These are phyloP conservation scores for Metschnikowia gelsemii DNA, from an alignment of 805 yeast species.

Conservation along the genomic window DNA sequence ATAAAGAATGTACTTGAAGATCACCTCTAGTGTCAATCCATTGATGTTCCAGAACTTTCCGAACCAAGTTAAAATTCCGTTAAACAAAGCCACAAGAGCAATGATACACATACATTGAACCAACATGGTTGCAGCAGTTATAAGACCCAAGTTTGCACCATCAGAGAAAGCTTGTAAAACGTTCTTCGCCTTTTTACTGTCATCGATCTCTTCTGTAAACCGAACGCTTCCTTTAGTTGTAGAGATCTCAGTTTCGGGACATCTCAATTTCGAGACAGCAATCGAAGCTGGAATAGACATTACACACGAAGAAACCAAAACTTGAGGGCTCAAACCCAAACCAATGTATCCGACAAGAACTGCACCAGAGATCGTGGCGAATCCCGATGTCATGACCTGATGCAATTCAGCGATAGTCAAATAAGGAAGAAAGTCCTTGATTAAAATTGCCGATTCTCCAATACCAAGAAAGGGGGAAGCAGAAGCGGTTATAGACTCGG, in stretches of 20 bases:
- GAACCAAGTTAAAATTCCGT: slow-evolving; percentile 58
- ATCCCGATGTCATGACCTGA: slow-evolving; percentile 61
- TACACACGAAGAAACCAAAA: slow-evolving; percentile 63
- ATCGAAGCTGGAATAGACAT: slow-evolving; percentile 68
- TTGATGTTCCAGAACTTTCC: slow-evolving; percentile 62
- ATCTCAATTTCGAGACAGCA: slow-evolving; percentile 58
- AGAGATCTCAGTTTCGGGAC: slow-evolving; percentile 58
- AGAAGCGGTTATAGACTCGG: slow-evolving; percentile 64
- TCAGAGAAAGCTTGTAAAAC: slow-evolving; percentile 57
- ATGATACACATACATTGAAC: slow-evolving; percentile 61
- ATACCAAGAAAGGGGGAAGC: slow-evolving; percentile 67
- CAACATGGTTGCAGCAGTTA: slow-evolving; percentile 56
- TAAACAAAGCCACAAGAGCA: slow-evolving; percentile 54
- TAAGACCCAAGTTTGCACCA: slow-evolving; percentile 58
- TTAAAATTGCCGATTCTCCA: slow-evolving; percentile 62
- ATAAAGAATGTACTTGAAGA: slow-evolving; percentile 56
- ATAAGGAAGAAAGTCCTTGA: slow-evolving; percentile 58
- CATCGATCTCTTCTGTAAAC: slow-evolving; percentile 44
- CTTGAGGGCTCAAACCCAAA: slow-evolving; percentile 60
- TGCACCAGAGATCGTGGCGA: slow-evolving; percentile 64
- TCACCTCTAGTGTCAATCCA: slow-evolving; percentile 51
- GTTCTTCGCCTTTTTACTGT: slow-evolving; percentile 41
- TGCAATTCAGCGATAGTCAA: slow-evolving; percentile 61
- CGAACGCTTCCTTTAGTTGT: slow-evolving; percentile 48
- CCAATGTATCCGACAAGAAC: slow-evolving; percentile 63